Evolutionary conservation across 1,284 basidiomycete species (phyloP).

Genomic region (Ceratobasidium sp.): DNA sequence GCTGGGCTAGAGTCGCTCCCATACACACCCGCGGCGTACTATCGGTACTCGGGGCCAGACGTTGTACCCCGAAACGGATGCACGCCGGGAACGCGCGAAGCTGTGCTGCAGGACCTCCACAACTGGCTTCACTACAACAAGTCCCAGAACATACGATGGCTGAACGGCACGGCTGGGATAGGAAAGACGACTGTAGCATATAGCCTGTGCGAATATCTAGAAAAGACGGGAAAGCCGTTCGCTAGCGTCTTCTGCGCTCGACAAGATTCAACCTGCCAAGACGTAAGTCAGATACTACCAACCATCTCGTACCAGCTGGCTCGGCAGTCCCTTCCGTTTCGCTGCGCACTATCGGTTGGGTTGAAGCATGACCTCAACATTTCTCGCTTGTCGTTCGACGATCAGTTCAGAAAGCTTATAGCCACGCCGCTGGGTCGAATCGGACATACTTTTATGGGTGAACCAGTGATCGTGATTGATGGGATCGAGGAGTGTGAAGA

Average conservation of each 20-base stretch:
- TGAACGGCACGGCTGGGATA: conserved; percentile 20
- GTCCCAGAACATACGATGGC: background rate
- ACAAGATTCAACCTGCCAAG: background rate
- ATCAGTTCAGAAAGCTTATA: no score
- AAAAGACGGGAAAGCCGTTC: background rate
- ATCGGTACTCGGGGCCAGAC: background rate
- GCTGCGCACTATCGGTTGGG: no score
- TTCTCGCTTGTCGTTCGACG: no score
- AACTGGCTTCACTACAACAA: background rate
- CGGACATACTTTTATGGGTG: no score
- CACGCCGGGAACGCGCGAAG: background rate
- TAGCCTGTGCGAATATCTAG: conserved; percentile 5
- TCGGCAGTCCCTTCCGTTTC: background rate
- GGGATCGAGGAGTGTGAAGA: no score
- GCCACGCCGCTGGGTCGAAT: no score
- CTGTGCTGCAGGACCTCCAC: background rate
- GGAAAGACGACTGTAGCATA: conserved; percentile 8
- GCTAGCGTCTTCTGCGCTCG: conserved; percentile 18
- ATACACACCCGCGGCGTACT: no score
- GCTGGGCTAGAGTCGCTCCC: no score
- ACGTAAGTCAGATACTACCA: background rate
- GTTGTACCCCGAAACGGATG: background rate
- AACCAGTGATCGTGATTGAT: no score
- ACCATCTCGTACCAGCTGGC: conserved; percentile 1
- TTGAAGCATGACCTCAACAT: no score